These are phyloP conservation scores for Meripilus lineatus DNA, from an alignment of 1,284 basidiomycete species.

Conservation along the genomic window DNA sequence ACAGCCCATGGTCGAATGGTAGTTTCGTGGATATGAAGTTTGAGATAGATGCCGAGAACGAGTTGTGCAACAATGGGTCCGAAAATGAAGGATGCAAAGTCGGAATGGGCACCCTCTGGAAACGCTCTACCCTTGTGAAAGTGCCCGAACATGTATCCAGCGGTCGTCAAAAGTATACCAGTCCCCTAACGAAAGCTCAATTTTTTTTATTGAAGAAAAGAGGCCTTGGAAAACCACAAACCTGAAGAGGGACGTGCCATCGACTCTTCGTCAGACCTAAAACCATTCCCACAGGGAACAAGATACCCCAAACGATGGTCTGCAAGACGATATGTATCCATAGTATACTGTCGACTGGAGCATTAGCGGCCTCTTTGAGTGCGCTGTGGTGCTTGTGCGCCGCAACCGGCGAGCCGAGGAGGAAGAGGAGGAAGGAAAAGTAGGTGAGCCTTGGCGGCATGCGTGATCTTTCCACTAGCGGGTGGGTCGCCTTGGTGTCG, in stretches of 20 bases:
- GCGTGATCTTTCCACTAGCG: background rate
- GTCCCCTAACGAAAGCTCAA: conserved; percentile 39
- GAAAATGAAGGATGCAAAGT: conserved; percentile 66
- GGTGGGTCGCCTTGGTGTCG: background rate
- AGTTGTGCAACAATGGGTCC: conserved; percentile 67
- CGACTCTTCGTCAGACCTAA: conserved; percentile 73
- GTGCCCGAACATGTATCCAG: conserved; percentile 76
- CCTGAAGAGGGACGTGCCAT: conserved; percentile 87
- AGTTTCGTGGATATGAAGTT: conserved; percentile 85
- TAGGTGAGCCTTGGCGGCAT: conserved; percentile 3
- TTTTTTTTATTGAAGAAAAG: too few species aligned
- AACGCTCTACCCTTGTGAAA: conserved; percentile 77
- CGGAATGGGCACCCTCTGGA: conserved; percentile 64
- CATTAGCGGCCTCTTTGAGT: conserved; percentile 57
- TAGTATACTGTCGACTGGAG: conserved; percentile 73
- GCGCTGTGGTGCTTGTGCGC: conserved; percentile 63
- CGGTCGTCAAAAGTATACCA: conserved; percentile 65
- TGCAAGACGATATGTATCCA: conserved; percentile 81
- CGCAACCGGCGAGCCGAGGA: conserved; percentile 14
- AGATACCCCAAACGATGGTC: conserved; percentile 71
- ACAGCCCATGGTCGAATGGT: conserved; percentile 74
- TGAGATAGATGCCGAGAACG: conserved; percentile 82
- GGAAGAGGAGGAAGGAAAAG: conserved; percentile 11
- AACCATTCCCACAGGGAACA: conserved; percentile 88
- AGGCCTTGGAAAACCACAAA: conserved; percentile 24